Evolutionary conservation across 306 rosid species (phyloP).

Genomic region (Prosopis cineraria): DNA sequence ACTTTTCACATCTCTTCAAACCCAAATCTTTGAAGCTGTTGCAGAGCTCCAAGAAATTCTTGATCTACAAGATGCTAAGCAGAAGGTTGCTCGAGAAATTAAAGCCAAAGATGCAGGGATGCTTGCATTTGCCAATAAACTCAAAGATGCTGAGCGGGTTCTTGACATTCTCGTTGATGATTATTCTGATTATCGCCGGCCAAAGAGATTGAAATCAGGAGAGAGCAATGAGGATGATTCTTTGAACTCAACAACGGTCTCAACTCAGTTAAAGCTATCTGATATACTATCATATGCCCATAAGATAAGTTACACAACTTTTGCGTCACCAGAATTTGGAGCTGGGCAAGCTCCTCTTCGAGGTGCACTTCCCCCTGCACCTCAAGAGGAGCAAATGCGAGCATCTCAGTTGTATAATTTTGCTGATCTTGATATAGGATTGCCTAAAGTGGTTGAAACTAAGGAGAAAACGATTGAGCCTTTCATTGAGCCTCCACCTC

Average conservation of each 20-base stretch:
- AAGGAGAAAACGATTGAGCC: constrained; percentile 69
- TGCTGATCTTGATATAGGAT: constrained; percentile 88
- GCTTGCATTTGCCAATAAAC: constrained; percentile 75
- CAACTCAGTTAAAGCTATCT: constrained; percentile 62
- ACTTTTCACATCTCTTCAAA: constrained; percentile 66
- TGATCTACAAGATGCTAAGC: constrained; percentile 79
- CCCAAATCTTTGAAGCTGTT: constrained; percentile 83
- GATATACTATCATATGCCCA: constrained; percentile 87
- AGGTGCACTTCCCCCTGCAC: constrained; percentile 93
- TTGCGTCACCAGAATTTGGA: constrained; percentile 94
- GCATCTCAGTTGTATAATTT: constrained; percentile 86
- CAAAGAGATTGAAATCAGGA: constrained; percentile 51
- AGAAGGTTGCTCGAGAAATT: constrained; percentile 67
- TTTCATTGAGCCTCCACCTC: constrained; percentile 65
- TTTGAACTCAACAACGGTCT: constrained; percentile 57
- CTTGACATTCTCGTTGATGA: constrained; percentile 88
- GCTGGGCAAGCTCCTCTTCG: constrained; percentile 86
- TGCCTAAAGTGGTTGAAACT: constrained; percentile 66
- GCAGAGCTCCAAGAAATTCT: constrained; percentile 94
- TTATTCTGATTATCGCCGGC: constrained; percentile 74
- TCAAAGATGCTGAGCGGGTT: constrained; percentile 77
- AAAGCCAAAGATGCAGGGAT: constrained; percentile 58
- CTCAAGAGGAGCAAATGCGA: constrained; percentile 95
- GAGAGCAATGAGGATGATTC: constrained; percentile 57
- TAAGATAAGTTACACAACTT: constrained; percentile 88